These are phyloP conservation scores for Gracilariopsis chorda DNA, from an alignment of 23 red algal genomes.

Conservation along the genomic window DNA sequence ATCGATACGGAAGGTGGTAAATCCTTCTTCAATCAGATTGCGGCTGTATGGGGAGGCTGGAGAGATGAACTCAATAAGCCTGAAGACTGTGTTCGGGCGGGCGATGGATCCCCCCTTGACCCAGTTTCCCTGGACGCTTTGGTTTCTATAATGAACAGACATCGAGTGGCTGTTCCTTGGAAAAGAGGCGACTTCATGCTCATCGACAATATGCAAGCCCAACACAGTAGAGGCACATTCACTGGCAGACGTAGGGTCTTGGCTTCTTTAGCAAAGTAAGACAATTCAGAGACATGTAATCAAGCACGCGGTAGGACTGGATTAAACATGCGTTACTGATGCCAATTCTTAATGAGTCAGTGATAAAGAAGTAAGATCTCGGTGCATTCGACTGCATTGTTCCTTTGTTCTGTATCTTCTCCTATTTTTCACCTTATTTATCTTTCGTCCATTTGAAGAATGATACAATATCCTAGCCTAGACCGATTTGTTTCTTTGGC, in stretches of 20 bases:
- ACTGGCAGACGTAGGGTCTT: constrained; percentile 56
- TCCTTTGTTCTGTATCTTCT: too few species aligned
- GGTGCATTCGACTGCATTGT: too few species aligned
- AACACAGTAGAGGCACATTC: constrained; percentile 69
- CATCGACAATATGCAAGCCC: constrained; percentile 73
- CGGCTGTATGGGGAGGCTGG: constrained; percentile 77
- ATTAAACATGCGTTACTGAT: too few species aligned
- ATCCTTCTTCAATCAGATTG: constrained; percentile 72
- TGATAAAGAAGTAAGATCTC: too few species aligned
- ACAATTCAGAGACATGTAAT: too few species aligned
- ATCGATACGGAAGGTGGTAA: not conserved
- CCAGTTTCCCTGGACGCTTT: constrained; percentile 16
- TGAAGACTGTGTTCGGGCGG: constrained; percentile 46
- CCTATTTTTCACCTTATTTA: too few species aligned
- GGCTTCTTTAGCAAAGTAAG: constrained; percentile 61
- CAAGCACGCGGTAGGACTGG: too few species aligned
- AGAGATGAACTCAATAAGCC: constrained; percentile 80
- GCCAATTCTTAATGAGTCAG: too few species aligned
- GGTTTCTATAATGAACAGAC: constrained; percentile 17
- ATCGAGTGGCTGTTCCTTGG: constrained; percentile 61
- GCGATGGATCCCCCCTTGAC: constrained; percentile 44
- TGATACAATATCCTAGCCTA: too few species aligned
- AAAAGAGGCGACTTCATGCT: constrained; percentile 67
- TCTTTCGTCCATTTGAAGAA: too few species aligned
- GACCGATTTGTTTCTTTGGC: too few species aligned